A percentile compares a stretch with the other conserved stretches of the same genome.
These are phyloP conservation scores for Bipolaris bicolor DNA, from an alignment of 2,329 filamentous ascomycete genomes.

Conservation along the genomic window DNA sequence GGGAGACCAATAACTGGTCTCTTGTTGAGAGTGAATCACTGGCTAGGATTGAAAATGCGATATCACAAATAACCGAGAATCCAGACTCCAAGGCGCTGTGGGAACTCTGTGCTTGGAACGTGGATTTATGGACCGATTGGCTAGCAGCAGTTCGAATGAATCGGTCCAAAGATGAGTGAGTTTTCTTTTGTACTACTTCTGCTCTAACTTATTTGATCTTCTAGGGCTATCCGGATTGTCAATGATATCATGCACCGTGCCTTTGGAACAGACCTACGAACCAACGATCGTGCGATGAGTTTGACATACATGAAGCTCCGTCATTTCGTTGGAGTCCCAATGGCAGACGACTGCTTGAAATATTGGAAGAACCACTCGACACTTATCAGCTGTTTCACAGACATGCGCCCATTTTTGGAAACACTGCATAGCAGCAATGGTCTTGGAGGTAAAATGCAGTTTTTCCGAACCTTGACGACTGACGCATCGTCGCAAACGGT, in stretches of 20 bases:
- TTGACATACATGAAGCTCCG: conserved; percentile 25
- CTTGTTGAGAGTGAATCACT: conserved; percentile 27
- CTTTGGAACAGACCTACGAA: conserved; percentile 16
- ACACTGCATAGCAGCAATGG: conserved; percentile 7
- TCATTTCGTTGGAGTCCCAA: conserved; percentile 10
- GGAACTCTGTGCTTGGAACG: conserved; percentile 26
- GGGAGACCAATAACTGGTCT: conserved; percentile 20
- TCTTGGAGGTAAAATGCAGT: conserved; percentile 17
- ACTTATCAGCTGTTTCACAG: conserved; percentile 35
- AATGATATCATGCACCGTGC: conserved; percentile 14
- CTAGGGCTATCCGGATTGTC: conserved; percentile 15
- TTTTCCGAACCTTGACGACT: conserved; percentile 2
- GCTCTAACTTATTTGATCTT: conserved; percentile 1
- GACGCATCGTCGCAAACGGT: not conserved
- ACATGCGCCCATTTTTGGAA: conserved; percentile 35
- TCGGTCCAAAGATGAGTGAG: conserved; percentile 21
- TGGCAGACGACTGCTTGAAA: conserved; percentile 26
- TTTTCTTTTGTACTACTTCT: not conserved
- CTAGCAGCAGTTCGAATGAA: conserved; percentile 20
- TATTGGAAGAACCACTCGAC: conserved; percentile 32
- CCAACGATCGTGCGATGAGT: conserved; percentile 23
- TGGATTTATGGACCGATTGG: conserved; percentile 28
- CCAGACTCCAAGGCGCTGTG: conserved; percentile 11
- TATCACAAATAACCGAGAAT: conserved; percentile 5
- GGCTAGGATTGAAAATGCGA: conserved; percentile 19